phyloP scores from a whole-genome alignment of 768 basidiomycete species.

The Rhizopogon vulgaris region DNA sequence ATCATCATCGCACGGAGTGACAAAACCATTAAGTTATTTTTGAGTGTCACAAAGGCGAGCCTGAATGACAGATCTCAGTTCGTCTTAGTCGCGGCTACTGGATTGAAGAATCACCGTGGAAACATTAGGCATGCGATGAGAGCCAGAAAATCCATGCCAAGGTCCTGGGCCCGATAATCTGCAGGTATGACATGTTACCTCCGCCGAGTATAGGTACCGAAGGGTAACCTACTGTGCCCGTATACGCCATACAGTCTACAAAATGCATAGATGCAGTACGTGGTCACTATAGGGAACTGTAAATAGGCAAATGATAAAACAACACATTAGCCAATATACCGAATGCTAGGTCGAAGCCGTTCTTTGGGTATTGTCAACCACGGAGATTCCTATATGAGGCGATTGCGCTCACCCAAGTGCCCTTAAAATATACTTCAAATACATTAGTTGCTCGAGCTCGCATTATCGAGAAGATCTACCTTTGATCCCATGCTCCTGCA shows the following conservation, averaged over 20 bases:
- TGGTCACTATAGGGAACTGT: conserved; percentile 47
- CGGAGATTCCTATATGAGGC: not conserved
- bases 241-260: conserved; percentile 78
- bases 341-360: conserved; percentile 91
- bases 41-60: conserved; percentile 85
- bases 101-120: conserved; percentile 48
- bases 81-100: not conserved
- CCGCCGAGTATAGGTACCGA: not conserved
- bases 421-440: conserved; percentile 68
- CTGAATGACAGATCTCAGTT: conserved; percentile 30
- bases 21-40: conserved; percentile 74
- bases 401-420: conserved; percentile 61
- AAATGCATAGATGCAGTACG: conserved; percentile 70
- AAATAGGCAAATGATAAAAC: not conserved
- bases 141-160: conserved; percentile 81
- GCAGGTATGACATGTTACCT: conserved; percentile 1
- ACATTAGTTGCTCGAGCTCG: conserved; percentile 3
- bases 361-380: conserved; percentile 35
- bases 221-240: conserved; percentile 43
- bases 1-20: conserved; percentile 88
- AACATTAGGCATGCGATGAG: conserved; percentile 88
- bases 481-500: conserved; percentile 93
- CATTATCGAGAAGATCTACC: conserved; percentile 35
- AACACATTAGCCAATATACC: conserved; percentile 34
- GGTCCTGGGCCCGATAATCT: conserved; percentile 62